Conservation (phyloP, 768 basidiomycete genomes). For the Russula ochroleuca region DNA sequence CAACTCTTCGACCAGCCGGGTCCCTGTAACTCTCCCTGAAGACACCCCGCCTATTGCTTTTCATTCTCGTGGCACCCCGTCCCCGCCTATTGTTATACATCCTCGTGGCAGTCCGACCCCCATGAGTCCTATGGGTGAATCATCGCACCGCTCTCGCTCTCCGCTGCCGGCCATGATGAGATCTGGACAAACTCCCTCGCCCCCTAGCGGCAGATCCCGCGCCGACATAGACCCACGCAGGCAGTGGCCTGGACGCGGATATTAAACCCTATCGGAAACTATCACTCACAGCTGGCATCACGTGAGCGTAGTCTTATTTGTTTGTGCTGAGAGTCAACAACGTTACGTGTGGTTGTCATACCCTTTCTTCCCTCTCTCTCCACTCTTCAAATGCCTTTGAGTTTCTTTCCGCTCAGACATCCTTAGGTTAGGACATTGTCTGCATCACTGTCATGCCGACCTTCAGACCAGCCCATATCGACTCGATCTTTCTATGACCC, state of each 20-base stretch:
- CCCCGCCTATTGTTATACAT: background rate
- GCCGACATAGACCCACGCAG: slow-evolving; percentile 12
- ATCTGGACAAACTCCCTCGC: slow-evolving; percentile 21
- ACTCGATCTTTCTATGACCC: no score
- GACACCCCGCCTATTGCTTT: background rate
- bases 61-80: slow-evolving; percentile 1
- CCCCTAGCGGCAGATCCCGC: slow-evolving; percentile 14
- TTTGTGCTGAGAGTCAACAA: slow-evolving; percentile 15
- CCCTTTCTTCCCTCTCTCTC: slow-evolving; percentile 24
- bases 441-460: background rate
- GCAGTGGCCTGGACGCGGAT: slow-evolving; percentile 4
- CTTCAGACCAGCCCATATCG: no score
- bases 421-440: background rate
- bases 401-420: slow-evolving; percentile 5
- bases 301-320: slow-evolving; percentile 11
- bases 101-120: slow-evolving; percentile 1
- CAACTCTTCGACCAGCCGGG: background rate
- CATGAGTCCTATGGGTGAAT: slow-evolving; percentile 17
- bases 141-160: slow-evolving; percentile 23
- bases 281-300: slow-evolving; percentile 11
- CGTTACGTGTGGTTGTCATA: no score
- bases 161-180: slow-evolving; percentile 12
- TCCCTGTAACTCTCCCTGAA: background rate
- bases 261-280: slow-evolving; percentile 14
- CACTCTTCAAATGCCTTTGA: slow-evolving; percentile 7